Base-by-base conservation (phyloP, 768 basidiomycete genomes). In the Boletus edulis region DNA sequence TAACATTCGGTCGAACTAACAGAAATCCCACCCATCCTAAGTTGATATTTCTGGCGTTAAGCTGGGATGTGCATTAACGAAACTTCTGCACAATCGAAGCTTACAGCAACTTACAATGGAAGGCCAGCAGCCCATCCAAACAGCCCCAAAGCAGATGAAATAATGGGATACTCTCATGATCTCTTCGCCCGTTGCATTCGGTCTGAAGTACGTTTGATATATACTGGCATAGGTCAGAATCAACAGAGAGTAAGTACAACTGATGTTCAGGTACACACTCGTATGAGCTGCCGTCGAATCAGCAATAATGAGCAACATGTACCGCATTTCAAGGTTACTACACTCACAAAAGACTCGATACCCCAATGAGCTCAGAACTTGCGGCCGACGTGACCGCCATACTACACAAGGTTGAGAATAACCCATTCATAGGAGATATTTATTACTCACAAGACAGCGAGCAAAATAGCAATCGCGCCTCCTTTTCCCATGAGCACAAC, bases 321-420 rank as follows among this genome's bases (percentile, higher is more conserved):
- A 37, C 10, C 20, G 39, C 17, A 18, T 46, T 37, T 10, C 9
- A 32, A 24, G 18, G 49, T 37, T 35, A 34, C 22, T 56, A 27
- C 15, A 63, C 76, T 60, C 56, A 79, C 78, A 79, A 72, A 24
- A 76, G 65, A 62, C 72, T 73, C 1, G 73, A 74, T 14, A 75
- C 77, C 6, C 75, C 78, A 37, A 79, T 78, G 34, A 78, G 68
- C 56, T 80, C 78, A 11, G 78, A 70, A 59, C 75, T 75, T 14
- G 76, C 71, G 7, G 79, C 75, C 34, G 75, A 75, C 6, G 78
- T 80, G 17, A 78, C 78, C 10, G 77, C 78, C 78, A 78, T 78
- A 55, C 71, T 72, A n/a, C 31, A 46, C 12, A 29, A 18, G 27
- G 20, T 38, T 54, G 17, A 52, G 52, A 29, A 9, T 9, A 34